These are phyloP conservation scores for Solanum pennellii DNA, from an alignment of 257 asterid species.

Conservation along the genomic window DNA sequence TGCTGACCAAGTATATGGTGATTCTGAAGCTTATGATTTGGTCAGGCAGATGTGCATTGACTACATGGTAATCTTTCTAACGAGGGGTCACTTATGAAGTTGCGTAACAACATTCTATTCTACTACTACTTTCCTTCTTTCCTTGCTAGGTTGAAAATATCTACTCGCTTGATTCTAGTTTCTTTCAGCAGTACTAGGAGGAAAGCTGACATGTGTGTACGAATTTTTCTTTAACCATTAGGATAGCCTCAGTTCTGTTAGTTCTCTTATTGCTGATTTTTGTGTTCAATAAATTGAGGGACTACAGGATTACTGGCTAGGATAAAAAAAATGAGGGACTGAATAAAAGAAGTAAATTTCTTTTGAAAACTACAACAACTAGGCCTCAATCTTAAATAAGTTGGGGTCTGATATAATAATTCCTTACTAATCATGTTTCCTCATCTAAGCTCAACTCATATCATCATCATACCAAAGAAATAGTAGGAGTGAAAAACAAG, in stretches of 20 bases:
- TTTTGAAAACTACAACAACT: neutral
- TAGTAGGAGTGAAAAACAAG: neutral
- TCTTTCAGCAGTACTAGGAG: neutral
- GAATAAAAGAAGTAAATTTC: neutral
- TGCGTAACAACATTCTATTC: neutral
- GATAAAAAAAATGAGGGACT: neutral
- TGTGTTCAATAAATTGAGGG: neutral
- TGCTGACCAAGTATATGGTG: constrained; percentile 99
- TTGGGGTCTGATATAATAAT: neutral
- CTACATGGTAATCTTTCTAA: constrained; percentile 64
- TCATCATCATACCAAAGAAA: neutral
- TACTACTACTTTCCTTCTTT: neutral
- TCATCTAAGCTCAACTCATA: neutral
- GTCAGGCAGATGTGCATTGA: constrained; percentile 99
- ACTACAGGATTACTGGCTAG: neutral
- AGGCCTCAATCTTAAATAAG: neutral
- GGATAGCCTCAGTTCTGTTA: neutral
- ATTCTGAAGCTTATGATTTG: constrained; percentile 75
- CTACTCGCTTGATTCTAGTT: neutral
- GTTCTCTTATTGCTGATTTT: neutral
- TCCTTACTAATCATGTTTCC: neutral
- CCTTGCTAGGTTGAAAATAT: neutral
- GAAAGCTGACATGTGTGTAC: neutral
- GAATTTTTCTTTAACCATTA: neutral
- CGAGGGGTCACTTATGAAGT: neutral